Conservation (phyloP, 2,329 filamentous ascomycete genomes). For the Nothophoma quercina region DNA sequence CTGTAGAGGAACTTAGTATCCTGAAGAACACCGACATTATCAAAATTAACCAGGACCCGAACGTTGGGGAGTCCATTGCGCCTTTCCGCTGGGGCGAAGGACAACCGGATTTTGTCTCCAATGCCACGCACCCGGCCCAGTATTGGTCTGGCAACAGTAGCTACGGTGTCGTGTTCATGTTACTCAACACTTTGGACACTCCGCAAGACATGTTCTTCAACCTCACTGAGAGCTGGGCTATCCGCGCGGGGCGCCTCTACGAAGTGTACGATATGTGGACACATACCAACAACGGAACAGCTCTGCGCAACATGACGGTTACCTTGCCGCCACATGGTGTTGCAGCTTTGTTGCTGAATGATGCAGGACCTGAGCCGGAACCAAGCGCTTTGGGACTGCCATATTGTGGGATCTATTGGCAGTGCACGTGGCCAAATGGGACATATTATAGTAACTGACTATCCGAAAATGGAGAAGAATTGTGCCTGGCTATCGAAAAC, state of each 20-base stretch:
- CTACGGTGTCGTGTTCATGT: slow-evolving; percentile 25
- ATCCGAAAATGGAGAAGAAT: neutral
- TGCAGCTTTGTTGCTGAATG: slow-evolving; percentile 21
- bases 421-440: slow-evolving; percentile 24
- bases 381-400: slow-evolving; percentile 7
- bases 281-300: slow-evolving; percentile 20
- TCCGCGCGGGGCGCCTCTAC: slow-evolving; percentile 18
- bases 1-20: slow-evolving; percentile 47
- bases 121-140: slow-evolving; percentile 38
- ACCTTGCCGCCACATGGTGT: slow-evolving; percentile 20
- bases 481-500: neutral
- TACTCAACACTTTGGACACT: slow-evolving; percentile 21
- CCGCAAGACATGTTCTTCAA: slow-evolving; percentile 29
- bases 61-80: slow-evolving; percentile 47
- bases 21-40: slow-evolving; percentile 50
- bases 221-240: slow-evolving; percentile 25
- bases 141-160: slow-evolving; percentile 27
- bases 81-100: slow-evolving; percentile 57
- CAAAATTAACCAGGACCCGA: slow-evolving; percentile 53
- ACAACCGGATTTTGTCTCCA: slow-evolving; percentile 56
- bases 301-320: slow-evolving; percentile 18
- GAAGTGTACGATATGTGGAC: slow-evolving; percentile 25
- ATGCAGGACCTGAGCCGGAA: slow-evolving; percentile 22
- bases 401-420: slow-evolving; percentile 21
- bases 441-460: slow-evolving; percentile 24